A percentile compares a stretch with the other conserved stretches of the same genome.
Conservation (phyloP, 1,284 basidiomycete genomes). For the Mycosarcoma maydis region DNA sequence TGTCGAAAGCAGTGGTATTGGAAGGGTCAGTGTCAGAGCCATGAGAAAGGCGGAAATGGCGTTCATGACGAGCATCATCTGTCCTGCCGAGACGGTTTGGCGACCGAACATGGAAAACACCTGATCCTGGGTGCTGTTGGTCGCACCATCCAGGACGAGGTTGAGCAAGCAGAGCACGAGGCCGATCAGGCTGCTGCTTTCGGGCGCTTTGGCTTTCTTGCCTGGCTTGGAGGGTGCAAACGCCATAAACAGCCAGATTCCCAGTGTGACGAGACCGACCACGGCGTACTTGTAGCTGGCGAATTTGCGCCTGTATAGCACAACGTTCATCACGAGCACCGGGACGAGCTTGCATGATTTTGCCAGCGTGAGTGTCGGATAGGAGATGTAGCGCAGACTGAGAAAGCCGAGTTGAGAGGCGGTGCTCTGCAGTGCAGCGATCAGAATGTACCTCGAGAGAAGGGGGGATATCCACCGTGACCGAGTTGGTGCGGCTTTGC, state of each 20-base stretch:
- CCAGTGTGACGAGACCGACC: slow-evolving; percentile 77
- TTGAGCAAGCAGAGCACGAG: slow-evolving; percentile 82
- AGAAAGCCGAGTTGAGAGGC: slow-evolving; percentile 96
- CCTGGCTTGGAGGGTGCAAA: slow-evolving; percentile 68
- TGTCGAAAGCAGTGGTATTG: slow-evolving; percentile 69
- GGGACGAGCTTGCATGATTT: slow-evolving; percentile 99
- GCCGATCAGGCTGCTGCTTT: slow-evolving; percentile 49
- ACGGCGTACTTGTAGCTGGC: slow-evolving; percentile 66
- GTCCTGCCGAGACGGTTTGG: slow-evolving; percentile 80
- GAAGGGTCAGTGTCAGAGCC: slow-evolving; percentile 70
- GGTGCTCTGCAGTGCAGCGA: slow-evolving; percentile 82
- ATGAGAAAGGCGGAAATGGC: slow-evolving; percentile 70
- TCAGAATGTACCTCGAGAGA: slow-evolving; percentile 58
- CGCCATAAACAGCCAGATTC: slow-evolving; percentile 95
- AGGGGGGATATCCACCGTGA: slow-evolving; percentile 72
- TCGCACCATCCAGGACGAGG: slow-evolving; percentile 88
- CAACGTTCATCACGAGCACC: slow-evolving; percentile 92
- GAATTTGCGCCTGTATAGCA: slow-evolving; percentile 68
- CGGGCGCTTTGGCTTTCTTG: slow-evolving; percentile 58
- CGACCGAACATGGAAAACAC: slow-evolving; percentile 79
- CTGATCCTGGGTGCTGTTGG: slow-evolving; percentile 98
- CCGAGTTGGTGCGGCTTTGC: not conserved
- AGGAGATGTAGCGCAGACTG: slow-evolving; percentile 92
- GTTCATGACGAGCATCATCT: slow-evolving; percentile 99
- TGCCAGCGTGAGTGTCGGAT: slow-evolving; percentile 97